These are phyloP conservation scores for Platanus orientalis DNA, from an alignment of 164 flowering plant genomes.

Conservation along the genomic window DNA sequence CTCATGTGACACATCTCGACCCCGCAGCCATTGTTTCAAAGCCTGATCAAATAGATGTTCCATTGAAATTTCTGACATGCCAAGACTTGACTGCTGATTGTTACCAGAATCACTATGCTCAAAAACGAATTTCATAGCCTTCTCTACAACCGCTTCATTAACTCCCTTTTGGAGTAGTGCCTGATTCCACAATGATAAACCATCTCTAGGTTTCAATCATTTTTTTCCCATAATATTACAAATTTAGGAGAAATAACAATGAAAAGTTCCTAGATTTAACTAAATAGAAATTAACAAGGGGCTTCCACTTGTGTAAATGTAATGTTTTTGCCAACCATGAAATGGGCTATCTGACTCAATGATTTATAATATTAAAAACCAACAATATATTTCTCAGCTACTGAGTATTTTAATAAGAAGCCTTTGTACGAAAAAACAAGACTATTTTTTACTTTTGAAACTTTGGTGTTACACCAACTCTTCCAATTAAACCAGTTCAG, in stretches of 20 bases:
- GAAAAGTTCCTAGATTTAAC: not conserved
- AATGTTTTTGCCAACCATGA: not conserved
- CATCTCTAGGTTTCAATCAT: constrained; percentile 1
- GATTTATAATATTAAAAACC: not conserved
- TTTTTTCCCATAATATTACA: not conserved
- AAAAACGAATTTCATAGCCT: constrained; percentile 66
- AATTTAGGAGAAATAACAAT: not conserved
- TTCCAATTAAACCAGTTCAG: too few relatives aligned
- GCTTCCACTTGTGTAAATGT: not conserved
- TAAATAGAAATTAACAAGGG: too few relatives aligned
- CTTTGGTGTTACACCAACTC: too few relatives aligned
- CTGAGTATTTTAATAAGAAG: too few relatives aligned
- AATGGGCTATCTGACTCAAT: not conserved
- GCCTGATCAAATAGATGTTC: constrained; percentile 61
- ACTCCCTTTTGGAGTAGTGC: constrained; percentile 67
- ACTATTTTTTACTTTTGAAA: too few relatives aligned
- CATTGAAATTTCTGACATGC: constrained; percentile 55
- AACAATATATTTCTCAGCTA: not conserved
- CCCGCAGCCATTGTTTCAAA: constrained; percentile 76
- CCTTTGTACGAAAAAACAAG: too few relatives aligned
- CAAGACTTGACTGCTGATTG: constrained; percentile 29
- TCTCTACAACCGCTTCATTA: constrained; percentile 39
- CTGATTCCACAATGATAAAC: constrained; percentile 31
- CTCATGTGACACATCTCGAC: constrained; percentile 45
- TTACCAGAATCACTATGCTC: constrained; percentile 34